These are phyloP conservation scores for Brasilioporus rufonigricans DNA, from an alignment of 768 basidiomycete species.

Conservation along the genomic window DNA sequence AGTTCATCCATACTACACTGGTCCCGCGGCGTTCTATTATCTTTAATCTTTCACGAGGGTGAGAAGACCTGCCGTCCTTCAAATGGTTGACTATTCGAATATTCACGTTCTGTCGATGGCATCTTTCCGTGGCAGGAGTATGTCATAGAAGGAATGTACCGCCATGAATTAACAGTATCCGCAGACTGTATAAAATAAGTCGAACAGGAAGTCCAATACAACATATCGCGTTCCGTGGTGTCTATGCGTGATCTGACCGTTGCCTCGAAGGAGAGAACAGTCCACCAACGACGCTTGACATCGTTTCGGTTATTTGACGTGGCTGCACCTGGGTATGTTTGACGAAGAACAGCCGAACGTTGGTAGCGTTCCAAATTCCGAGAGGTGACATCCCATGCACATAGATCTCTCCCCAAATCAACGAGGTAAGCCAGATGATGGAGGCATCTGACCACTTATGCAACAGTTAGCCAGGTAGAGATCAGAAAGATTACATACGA, in stretches of 20 bases:
- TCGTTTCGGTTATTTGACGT: slow-evolving; percentile 73
- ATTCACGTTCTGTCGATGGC: not conserved
- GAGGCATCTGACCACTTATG: slow-evolving; percentile 89
- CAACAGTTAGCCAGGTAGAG: not conserved
- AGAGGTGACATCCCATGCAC: slow-evolving; percentile 84
- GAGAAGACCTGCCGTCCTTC: too few relatives aligned
- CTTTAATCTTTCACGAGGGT: too few relatives aligned
- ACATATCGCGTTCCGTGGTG: not conserved
- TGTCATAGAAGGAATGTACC: not conserved
- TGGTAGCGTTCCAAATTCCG: slow-evolving; percentile 89
- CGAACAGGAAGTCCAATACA: not conserved
- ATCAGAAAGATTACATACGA: slow-evolving; percentile 25
- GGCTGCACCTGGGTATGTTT: slow-evolving; percentile 75
- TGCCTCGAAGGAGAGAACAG: slow-evolving; percentile 50
- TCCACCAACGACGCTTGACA: slow-evolving; percentile 80
- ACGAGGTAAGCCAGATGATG: slow-evolving; percentile 85
- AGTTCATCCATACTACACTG: too few relatives aligned
- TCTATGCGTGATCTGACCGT: slow-evolving; percentile 27
- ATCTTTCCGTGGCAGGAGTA: not conserved
- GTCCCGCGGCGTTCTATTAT: too few relatives aligned
- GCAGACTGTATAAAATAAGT: not conserved
- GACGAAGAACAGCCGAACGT: slow-evolving; percentile 86
- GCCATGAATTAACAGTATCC: not conserved
- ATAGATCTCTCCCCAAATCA: slow-evolving; percentile 96
- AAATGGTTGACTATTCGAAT: too few relatives aligned